A percentile compares a stretch with the other conserved stretches of the same genome.
These are phyloP conservation scores for Xylaria palmicola DNA, from an alignment of 495 filamentous ascomycete species.

Conservation along the genomic window DNA sequence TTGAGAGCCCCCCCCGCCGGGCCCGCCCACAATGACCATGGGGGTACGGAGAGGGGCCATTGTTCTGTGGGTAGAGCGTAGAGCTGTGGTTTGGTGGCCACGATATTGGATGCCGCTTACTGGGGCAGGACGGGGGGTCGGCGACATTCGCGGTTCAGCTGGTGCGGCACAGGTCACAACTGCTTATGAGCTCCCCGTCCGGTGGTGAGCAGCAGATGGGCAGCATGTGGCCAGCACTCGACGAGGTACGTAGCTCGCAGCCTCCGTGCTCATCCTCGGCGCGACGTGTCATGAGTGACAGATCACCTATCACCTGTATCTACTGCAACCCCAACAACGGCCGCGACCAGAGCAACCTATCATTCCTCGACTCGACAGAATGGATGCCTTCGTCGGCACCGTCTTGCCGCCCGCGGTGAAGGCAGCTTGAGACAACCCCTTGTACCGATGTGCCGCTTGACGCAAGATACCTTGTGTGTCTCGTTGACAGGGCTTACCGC, in stretches of 20 bases:
- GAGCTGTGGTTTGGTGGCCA: too few relatives aligned
- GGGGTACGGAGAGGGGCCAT: too few relatives aligned
- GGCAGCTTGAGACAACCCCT: neutral
- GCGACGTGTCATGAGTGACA: constrained; percentile 11
- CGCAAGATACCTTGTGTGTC: neutral
- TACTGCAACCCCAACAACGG: neutral
- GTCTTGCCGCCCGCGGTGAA: neutral
- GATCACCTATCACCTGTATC: neutral
- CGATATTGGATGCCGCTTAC: neutral
- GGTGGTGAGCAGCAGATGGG: too few relatives aligned
- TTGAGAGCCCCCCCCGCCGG: too few relatives aligned
- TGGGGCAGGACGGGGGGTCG: too few relatives aligned
- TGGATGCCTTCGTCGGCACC: neutral
- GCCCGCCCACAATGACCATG: too few relatives aligned
- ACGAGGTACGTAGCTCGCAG: neutral
- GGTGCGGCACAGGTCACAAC: neutral
- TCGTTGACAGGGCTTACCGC: neutral
- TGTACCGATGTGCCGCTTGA: neutral
- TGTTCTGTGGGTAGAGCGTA: too few relatives aligned
- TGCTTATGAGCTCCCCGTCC: neutral
- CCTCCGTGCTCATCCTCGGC: neutral
- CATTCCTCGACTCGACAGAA: neutral
- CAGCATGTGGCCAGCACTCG: too few relatives aligned
- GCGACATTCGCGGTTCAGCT: neutral
- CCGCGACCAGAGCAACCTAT: neutral